Percentiles rank a stretch among this genome's conserved stretches.
phyloP scores from a whole-genome alignment of 139 green algal species.

The Pseudopediastrum boryanum region DNA sequence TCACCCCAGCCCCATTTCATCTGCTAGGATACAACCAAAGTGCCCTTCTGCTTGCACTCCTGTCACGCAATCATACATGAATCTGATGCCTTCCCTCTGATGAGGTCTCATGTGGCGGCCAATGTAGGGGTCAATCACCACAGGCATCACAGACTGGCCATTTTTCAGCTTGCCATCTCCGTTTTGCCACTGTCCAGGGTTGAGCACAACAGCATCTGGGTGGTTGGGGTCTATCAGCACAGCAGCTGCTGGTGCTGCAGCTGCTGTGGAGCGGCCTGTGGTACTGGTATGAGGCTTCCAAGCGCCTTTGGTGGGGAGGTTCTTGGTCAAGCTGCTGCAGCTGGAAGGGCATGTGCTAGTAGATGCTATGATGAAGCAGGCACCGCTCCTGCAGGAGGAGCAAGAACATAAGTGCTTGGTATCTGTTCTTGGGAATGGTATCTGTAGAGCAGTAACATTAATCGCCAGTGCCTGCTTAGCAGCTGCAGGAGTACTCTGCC shows the following conservation, averaged over 20 bases:
- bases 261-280: neutral
- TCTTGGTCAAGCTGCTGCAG: neutral
- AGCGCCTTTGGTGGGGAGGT: no score
- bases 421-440: neutral
- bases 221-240: constrained; percentile 62
- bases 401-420: neutral
- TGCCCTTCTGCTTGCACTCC: neutral
- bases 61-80: constrained; percentile 72
- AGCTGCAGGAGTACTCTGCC: neutral
- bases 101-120: constrained; percentile 63
- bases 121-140: constrained; percentile 77
- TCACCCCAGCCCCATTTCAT: constrained; percentile 81
- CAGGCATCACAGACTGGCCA: constrained; percentile 37
- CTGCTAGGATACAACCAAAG: constrained; percentile 76
- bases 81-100: constrained; percentile 76
- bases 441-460: neutral
- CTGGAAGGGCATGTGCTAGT: neutral
- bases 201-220: constrained; percentile 66
- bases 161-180: constrained; percentile 40
- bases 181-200: constrained; percentile 54
- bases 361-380: constrained; percentile 44
- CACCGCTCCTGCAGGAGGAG: constrained; percentile 13
- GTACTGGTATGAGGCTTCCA: no score
- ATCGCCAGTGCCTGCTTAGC: no score
- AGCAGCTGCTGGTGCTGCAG: neutral